Evolutionary conservation across 2,329 filamentous ascomycete genomes (phyloP).

Genomic region (Microsporum canis): DNA sequence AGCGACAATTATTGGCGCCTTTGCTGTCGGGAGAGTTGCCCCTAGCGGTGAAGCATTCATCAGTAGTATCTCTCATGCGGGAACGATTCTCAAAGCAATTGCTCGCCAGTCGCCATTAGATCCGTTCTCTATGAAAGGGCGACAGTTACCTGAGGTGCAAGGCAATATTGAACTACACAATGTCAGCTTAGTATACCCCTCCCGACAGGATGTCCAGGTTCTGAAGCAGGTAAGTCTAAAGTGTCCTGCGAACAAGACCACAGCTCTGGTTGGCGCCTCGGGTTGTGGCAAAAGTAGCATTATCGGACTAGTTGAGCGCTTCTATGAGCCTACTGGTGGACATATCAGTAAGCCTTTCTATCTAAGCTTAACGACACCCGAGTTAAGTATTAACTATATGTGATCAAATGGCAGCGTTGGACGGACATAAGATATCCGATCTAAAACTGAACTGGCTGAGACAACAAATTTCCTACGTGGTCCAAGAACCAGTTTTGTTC

Average conservation of each 20-base stretch:
- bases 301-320: conserved; percentile 31
- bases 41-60: conserved; percentile 44
- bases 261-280: conserved; percentile 57
- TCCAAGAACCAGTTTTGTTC: conserved; percentile 58
- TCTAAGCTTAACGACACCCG: neutral
- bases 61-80: conserved; percentile 36
- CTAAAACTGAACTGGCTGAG: conserved; percentile 59
- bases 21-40: conserved; percentile 49
- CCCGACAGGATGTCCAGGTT: conserved; percentile 22
- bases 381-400: conserved; percentile 30
- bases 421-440: conserved; percentile 61
- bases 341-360: neutral
- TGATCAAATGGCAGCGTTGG: conserved; percentile 59
- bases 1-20: conserved; percentile 39
- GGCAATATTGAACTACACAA: conserved; percentile 26
- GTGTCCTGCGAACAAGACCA: conserved; percentile 70
- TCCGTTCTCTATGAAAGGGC: conserved; percentile 18
- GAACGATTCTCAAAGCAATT: conserved; percentile 10
- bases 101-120: conserved; percentile 32
- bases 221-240: conserved; percentile 41
- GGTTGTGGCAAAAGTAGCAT: conserved; percentile 41
- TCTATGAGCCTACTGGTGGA: conserved; percentile 55
- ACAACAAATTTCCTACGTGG: conserved; percentile 50
- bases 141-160: conserved; percentile 22
- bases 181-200: conserved; percentile 39